These are phyloP conservation scores for Cytospora leucostoma DNA, from an alignment of 2,329 filamentous ascomycete species.

Conservation along the genomic window DNA sequence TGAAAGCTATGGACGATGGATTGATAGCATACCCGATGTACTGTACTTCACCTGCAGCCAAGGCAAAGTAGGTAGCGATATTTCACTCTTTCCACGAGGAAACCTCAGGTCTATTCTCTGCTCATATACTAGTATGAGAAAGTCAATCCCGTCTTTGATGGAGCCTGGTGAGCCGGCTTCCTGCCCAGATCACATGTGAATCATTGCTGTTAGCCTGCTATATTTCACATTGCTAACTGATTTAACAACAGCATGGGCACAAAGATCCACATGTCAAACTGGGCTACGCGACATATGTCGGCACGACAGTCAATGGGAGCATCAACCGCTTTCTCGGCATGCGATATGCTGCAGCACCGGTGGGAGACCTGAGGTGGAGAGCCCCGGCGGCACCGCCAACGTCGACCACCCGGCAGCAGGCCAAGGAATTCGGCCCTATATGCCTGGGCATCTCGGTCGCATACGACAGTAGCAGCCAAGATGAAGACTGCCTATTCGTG, in stretches of 20 bases:
- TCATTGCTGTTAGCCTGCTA: not conserved
- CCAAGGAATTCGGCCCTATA: constrained; percentile 46
- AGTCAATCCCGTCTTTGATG: not conserved
- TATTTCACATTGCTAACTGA: constrained; percentile 12
- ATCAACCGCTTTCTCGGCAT: constrained; percentile 50
- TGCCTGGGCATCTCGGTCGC: constrained; percentile 44
- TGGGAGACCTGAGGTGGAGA: constrained; percentile 52
- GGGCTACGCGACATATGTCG: constrained; percentile 28
- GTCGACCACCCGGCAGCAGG: constrained; percentile 38
- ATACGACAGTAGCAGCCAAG: constrained; percentile 36
- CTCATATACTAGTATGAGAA: not conserved
- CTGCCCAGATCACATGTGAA: not conserved
- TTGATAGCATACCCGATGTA: no score
- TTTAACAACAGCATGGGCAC: constrained; percentile 9
- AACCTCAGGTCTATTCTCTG: not conserved
- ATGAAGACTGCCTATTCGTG: constrained; percentile 46
- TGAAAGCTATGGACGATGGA: no score
- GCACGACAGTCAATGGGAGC: constrained; percentile 26
- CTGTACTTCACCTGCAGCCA: no score
- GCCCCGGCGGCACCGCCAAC: constrained; percentile 48
- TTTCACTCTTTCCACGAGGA: no score
- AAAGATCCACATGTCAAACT: constrained; percentile 22
- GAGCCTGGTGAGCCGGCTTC: no score
- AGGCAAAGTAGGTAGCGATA: no score
- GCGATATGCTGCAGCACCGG: constrained; percentile 55